Conservation (phyloP, 2,329 filamentous ascomycete genomes). For the Zymoseptoria crescenta region DNA sequence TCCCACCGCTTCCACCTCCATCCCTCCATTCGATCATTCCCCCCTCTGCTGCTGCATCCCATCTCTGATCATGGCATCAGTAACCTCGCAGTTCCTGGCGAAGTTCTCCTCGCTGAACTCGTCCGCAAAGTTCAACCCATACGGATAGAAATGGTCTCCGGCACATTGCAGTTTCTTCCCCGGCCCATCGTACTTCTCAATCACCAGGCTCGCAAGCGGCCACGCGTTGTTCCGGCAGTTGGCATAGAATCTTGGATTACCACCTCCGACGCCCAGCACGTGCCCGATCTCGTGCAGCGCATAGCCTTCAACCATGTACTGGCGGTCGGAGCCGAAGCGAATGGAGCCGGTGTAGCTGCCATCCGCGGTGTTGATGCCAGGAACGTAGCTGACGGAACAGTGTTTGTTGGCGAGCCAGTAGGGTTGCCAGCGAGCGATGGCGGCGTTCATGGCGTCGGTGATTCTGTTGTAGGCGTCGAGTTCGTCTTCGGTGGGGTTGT, state of each 20-base stretch:
- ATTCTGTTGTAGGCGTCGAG: slow-evolving; percentile 10
- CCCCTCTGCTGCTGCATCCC: too few relatives aligned
- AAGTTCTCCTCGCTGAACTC: slow-evolving; percentile 6
- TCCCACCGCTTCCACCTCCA: too few relatives aligned
- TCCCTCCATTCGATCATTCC: too few relatives aligned
- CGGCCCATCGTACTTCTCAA: slow-evolving; percentile 7
- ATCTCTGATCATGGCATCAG: too few relatives aligned
- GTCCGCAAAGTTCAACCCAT: slow-evolving; percentile 11
- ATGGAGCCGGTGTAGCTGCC: slow-evolving; percentile 14
- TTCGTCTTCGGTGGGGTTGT: slow-evolving; percentile 16
- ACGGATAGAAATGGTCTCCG: slow-evolving; percentile 9
- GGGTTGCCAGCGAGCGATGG: slow-evolving; percentile 5
- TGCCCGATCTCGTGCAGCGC: slow-evolving; percentile 10
- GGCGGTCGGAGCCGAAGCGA: slow-evolving; percentile 10
- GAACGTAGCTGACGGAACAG: slow-evolving; percentile 10
- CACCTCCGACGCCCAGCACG: too few relatives aligned
- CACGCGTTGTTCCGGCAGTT: slow-evolving; percentile 5
- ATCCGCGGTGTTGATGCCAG: slow-evolving; percentile 8
- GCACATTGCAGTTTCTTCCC: slow-evolving; percentile 6
- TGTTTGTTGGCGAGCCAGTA: slow-evolving; percentile 7
- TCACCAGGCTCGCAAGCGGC: slow-evolving; percentile 4
- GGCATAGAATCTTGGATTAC: background rate
- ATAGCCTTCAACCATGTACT: slow-evolving; percentile 9
- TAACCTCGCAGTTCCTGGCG: too few relatives aligned
- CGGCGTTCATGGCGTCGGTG: slow-evolving; percentile 8